A percentile compares a stretch with the other conserved stretches of the same genome.
phyloP scores from a whole-genome alignment of 805 yeast genomes.

The Kockiozyma suomiensis region DNA sequence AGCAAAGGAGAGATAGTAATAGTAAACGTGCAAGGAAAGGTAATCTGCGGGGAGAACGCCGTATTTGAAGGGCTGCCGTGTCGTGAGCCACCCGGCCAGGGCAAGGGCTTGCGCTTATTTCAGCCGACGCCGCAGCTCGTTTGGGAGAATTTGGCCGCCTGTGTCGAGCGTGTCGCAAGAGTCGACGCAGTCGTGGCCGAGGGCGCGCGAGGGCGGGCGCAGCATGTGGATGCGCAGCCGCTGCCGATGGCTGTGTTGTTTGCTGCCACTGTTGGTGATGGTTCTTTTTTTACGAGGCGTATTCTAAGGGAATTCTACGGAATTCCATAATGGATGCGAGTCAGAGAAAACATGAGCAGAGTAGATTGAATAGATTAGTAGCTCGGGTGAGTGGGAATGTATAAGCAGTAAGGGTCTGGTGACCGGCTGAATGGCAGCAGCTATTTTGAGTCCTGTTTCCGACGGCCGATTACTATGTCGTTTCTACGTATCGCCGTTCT shows the following conservation, averaged over 20 bases:
- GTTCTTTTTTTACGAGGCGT: no score
- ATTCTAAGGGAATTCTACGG: no score
- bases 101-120: neutral
- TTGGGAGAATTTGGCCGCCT: neutral
- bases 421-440: neutral
- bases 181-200: neutral
- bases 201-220: no score
- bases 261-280: neutral
- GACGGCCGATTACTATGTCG: no score
- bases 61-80: constrained; percentile 8
- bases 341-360: neutral
- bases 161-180: neutral
- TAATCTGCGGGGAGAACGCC: no score
- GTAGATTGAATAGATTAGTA: neutral
- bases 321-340: neutral
- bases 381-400: neutral
- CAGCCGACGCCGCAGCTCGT: neutral
- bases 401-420: neutral
- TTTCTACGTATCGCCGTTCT: no score
- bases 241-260: neutral
- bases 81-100: constrained; percentile 7
- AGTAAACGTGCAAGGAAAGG: no score
- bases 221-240: no score
- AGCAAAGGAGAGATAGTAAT: no score
- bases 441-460: no score